These are phyloP conservation scores for Ploettnerulaceae sp. DNA, from an alignment of 2,329 filamentous ascomycete species.

Conservation along the genomic window DNA sequence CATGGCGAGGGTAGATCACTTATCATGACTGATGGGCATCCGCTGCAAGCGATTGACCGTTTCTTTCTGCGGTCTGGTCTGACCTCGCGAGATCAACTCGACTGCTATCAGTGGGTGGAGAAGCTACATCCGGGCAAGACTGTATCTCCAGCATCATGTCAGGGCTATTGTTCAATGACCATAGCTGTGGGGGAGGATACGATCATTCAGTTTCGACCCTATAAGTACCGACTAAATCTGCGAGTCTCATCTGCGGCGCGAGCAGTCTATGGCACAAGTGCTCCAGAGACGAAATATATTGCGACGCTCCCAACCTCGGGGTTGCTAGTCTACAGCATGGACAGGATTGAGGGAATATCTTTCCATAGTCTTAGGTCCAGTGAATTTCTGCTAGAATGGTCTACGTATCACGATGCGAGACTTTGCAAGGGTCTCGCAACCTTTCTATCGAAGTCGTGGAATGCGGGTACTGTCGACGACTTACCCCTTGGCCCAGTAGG, in stretches of 20 bases:
- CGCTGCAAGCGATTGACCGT: slow-evolving; percentile 14
- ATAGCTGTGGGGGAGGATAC: slow-evolving; percentile 37
- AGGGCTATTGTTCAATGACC: slow-evolving; percentile 51
- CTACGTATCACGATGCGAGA: slow-evolving; percentile 24
- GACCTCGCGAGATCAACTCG: slow-evolving; percentile 13
- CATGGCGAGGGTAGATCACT: neutral
- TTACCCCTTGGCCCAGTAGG: slow-evolving; percentile 37
- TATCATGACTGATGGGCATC: slow-evolving; percentile 7
- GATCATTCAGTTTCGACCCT: slow-evolving; percentile 47
- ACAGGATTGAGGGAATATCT: slow-evolving; percentile 38
- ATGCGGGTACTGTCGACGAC: slow-evolving; percentile 13
- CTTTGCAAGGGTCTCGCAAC: slow-evolving; percentile 41
- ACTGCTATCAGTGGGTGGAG: slow-evolving; percentile 35
- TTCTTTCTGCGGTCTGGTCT: slow-evolving; percentile 30
- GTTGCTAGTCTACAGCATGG: slow-evolving; percentile 39
- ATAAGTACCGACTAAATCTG: slow-evolving; percentile 40
- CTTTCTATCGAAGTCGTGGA: slow-evolving; percentile 39
- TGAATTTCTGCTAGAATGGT: neutral
- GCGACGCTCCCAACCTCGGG: slow-evolving; percentile 33
- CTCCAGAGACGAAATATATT: slow-evolving; percentile 39
- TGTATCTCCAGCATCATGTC: slow-evolving; percentile 36
- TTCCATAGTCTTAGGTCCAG: slow-evolving; percentile 33
- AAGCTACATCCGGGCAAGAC: slow-evolving; percentile 32
- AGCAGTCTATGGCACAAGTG: slow-evolving; percentile 38
- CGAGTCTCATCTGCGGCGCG: slow-evolving; percentile 36